Conservation (phyloP, 2,329 filamentous ascomycete genomes). For the Hymenoscyphus salicellus region DNA sequence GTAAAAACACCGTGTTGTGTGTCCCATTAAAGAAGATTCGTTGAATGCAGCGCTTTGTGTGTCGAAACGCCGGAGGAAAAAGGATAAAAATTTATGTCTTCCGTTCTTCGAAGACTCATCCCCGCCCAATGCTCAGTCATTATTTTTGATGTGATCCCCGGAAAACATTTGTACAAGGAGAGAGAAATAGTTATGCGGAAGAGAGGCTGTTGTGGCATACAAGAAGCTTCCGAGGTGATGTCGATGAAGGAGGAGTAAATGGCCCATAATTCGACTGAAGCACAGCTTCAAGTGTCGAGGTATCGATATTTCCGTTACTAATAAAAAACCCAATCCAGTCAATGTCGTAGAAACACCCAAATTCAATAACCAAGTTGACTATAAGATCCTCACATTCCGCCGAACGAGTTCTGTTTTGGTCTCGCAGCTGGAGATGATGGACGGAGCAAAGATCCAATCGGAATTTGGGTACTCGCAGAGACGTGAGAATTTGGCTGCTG, state of each 20-base stretch:
- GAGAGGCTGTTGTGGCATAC: not conserved
- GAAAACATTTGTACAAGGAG: not conserved
- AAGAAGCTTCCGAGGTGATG: not conserved
- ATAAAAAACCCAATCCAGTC: not conserved
- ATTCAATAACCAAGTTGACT: not conserved
- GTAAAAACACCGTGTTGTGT: not conserved
- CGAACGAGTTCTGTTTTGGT: not conserved
- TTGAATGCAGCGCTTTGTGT: not conserved
- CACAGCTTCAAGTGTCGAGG: not conserved
- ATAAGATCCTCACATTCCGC: not conserved
- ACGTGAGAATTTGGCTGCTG: not conserved
- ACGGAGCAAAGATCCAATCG: slow-evolving; percentile 9
- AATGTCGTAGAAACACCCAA: not conserved
- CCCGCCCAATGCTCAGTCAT: not conserved
- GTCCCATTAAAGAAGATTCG: not conserved
- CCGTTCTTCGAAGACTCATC: not conserved
- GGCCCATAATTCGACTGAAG: not conserved
- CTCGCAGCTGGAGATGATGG: slow-evolving; percentile 1
- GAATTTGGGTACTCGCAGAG: slow-evolving; percentile 9
- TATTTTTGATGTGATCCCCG: not conserved
- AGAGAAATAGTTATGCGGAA: not conserved
- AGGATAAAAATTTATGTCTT: not conserved
- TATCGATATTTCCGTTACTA: not conserved
- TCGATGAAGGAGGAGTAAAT: not conserved
- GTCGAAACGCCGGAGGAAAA: not conserved